A percentile compares a stretch with the other conserved stretches of the same genome.
phyloP scores from a whole-genome alignment of 2,329 filamentous ascomycete genomes.

The Coniosporium tulheliwenetii region DNA sequence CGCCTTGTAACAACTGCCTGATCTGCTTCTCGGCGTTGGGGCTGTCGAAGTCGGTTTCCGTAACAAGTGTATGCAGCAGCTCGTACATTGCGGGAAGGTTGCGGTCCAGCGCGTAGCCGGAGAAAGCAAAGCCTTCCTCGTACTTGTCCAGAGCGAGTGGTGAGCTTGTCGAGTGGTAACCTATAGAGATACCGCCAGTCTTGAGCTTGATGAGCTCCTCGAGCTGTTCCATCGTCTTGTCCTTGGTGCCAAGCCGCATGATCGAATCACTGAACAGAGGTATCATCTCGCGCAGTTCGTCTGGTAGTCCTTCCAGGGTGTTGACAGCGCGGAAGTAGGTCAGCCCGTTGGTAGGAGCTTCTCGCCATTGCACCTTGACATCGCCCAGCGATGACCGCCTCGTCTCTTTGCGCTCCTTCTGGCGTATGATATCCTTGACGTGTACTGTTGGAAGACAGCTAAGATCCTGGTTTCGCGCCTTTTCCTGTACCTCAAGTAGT shows the following conservation, averaged over 20 bases:
- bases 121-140: conserved; percentile 69
- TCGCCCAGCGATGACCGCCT: conserved; percentile 40
- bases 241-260: conserved; percentile 81
- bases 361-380: conserved; percentile 71
- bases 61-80: conserved; percentile 61
- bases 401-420: conserved; percentile 58
- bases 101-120: conserved; percentile 74
- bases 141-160: conserved; percentile 55
- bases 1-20: conserved; percentile 70
- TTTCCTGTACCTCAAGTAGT: conserved; percentile 67
- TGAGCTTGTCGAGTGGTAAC: conserved; percentile 68
- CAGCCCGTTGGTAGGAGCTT: conserved; percentile 85
- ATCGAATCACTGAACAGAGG: conserved; percentile 85
- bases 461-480: conserved; percentile 69
- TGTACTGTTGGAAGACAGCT: conserved; percentile 78
- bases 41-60: conserved; percentile 81
- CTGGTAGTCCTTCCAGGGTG: conserved; percentile 59
- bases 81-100: conserved; percentile 88
- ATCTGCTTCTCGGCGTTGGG: conserved; percentile 69
- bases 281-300: conserved; percentile 69
- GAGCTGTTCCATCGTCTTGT: conserved; percentile 81
- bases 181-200: conserved; percentile 77
- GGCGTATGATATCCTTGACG: conserved; percentile 74
- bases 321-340: conserved; percentile 93
- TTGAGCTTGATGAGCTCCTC: conserved; percentile 94